Percentiles rank a stretch among this genome's conserved stretches.
Conservation (phyloP, 169 alveolate species). For the Perkinsus olseni region DNA sequence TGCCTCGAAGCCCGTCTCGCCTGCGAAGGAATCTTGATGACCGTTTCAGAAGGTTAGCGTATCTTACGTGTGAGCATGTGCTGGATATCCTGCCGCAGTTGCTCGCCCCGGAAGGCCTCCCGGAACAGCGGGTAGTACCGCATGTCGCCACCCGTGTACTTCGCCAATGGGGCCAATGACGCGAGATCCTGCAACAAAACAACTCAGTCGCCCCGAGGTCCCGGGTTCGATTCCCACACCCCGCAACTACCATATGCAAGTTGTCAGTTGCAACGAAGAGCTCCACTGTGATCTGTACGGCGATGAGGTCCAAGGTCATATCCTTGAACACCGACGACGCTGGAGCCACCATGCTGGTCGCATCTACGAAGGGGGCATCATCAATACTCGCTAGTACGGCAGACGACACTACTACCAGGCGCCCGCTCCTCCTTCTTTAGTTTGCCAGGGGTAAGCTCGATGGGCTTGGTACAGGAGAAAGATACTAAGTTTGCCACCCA, state of each 20-base stretch:
- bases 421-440: neutral
- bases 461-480: neutral
- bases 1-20: slow-evolving; percentile 83
- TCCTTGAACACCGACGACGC: slow-evolving; percentile 1
- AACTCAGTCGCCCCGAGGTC: no score
- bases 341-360: neutral
- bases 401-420: neutral
- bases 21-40: neutral
- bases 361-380: neutral
- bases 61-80: slow-evolving; percentile 60
- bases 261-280: slow-evolving; percentile 52
- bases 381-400: neutral
- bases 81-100: slow-evolving; percentile 66
- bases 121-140: slow-evolving; percentile 41
- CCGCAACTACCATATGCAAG: slow-evolving; percentile 39
- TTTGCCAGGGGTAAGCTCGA: neutral
- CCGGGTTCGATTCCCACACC: neutral
- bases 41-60: neutral
- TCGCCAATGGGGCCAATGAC: slow-evolving; percentile 49
- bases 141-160: slow-evolving; percentile 68
- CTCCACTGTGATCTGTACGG: slow-evolving; percentile 57
- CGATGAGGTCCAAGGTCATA: slow-evolving; percentile 30
- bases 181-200: slow-evolving; percentile 37
- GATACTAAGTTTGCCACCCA: neutral
- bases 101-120: slow-evolving; percentile 24